A percentile compares a stretch with the other conserved stretches of the same genome.
Conservation (phyloP, 116 monocot species). For the Phalaenopsis hybrid region DNA sequence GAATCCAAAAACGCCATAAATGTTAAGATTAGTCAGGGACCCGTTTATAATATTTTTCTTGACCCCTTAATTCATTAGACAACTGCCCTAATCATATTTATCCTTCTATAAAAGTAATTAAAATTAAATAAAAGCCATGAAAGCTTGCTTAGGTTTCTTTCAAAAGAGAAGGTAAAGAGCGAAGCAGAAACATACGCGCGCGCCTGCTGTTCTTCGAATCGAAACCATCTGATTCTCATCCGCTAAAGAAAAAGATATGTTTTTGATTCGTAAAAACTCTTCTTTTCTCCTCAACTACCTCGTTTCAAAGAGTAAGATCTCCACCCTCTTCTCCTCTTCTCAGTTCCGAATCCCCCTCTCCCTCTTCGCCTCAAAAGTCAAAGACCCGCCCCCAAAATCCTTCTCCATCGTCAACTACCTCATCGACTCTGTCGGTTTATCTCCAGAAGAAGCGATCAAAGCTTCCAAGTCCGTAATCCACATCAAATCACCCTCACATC, state of each 20-base stretch:
- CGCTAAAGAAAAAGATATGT: neutral
- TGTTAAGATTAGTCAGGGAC: no score
- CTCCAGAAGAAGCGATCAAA: conserved; percentile 10
- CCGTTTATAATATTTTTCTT: no score
- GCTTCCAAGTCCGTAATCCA: conserved; percentile 1
- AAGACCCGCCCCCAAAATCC: neutral
- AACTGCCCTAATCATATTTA: no score
- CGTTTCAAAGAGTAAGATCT: neutral
- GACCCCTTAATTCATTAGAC: no score
- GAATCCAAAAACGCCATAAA: no score
- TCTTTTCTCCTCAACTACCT: neutral
- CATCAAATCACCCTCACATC: conserved; percentile 11
- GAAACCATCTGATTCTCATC: neutral
- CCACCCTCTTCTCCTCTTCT: neutral
- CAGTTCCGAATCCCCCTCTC: neutral
- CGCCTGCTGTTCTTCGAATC: neutral
- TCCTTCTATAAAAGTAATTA: no score
- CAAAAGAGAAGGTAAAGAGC: no score
- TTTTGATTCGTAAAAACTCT: neutral
- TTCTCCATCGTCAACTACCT: conserved; percentile 9
- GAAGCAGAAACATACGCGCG: no score
- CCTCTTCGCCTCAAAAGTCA: neutral
- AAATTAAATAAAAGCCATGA: no score
- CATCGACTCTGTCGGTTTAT: conserved; percentile 15
- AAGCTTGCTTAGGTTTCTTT: no score